Evolutionary conservation across 148 eudicot species (phyloP).

Genomic region (Amaranthus hypochondriacus): DNA sequence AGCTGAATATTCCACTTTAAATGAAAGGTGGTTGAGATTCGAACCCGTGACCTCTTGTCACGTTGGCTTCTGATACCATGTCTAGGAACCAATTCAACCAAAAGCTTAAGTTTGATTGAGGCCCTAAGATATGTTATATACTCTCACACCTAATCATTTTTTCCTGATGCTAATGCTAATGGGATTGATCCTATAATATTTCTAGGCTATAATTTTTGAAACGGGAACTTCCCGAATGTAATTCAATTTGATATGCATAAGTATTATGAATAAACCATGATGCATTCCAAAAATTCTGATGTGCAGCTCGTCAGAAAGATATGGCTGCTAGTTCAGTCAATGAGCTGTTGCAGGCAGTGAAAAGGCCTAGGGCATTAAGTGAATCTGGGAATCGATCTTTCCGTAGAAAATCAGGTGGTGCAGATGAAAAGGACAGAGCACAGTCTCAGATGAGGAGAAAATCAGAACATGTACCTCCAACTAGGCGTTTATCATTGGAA

Average conservation of each 20-base stretch:
- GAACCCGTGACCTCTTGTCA: too few species aligned
- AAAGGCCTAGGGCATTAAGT: conserved; percentile 76
- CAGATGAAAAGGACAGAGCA: conserved; percentile 27
- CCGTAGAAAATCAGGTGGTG: conserved; percentile 53
- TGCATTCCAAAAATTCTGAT: not conserved
- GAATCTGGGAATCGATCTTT: conserved; percentile 67
- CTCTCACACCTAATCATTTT: not conserved
- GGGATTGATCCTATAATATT: not conserved
- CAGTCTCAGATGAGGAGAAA: conserved; percentile 43
- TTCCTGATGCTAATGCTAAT: not conserved
- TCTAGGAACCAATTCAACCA: too few species aligned
- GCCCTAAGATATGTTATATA: too few species aligned
- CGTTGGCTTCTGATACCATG: too few species aligned
- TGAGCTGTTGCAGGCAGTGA: conserved; percentile 85
- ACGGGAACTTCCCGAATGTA: not conserved
- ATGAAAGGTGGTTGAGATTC: too few species aligned
- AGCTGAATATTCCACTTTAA: too few species aligned
- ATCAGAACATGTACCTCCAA: conserved; percentile 39
- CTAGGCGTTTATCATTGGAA: conserved; percentile 64
- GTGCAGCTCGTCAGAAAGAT: conserved; percentile 91
- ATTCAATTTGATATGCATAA: not conserved
- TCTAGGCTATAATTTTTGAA: not conserved
- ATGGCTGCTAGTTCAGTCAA: conserved; percentile 65
- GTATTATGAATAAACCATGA: conserved; percentile 12
- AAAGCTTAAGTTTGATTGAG: too few species aligned